Percentiles rank a stretch among this genome's conserved stretches.
These are phyloP conservation scores for Passalora sequoiae DNA, from an alignment of 2,329 filamentous ascomycete genomes.

Conservation along the genomic window DNA sequence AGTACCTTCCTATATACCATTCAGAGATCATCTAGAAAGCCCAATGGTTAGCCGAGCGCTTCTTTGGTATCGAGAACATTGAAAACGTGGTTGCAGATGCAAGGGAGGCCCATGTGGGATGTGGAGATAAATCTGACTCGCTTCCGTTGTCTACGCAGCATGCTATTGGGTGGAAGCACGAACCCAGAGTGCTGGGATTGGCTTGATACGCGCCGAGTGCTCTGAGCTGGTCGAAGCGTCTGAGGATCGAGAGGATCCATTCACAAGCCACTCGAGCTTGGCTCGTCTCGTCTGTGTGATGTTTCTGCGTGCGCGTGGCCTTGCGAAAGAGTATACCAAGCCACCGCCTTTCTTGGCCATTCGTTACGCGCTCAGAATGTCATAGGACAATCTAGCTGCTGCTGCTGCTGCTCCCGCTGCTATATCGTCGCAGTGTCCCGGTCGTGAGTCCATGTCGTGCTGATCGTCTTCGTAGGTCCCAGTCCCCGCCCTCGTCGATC, in stretches of 20 bases:
- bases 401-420: no score
- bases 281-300: slow-evolving; percentile 12
- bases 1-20: background rate
- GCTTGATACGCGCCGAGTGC: slow-evolving; percentile 2
- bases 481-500: slow-evolving; percentile 19
- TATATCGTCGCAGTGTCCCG: slow-evolving; percentile 15
- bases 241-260: slow-evolving; percentile 4
- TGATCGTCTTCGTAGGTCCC: slow-evolving; percentile 5
- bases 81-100: background rate
- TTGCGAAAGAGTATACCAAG: slow-evolving; percentile 5
- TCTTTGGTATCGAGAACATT: background rate
- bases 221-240: slow-evolving; percentile 1
- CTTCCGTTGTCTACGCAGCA: background rate
- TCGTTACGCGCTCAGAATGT: slow-evolving; percentile 23
- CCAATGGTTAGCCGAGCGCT: background rate
- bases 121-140: background rate
- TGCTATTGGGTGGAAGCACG: background rate
- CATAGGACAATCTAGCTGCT: slow-evolving; percentile 6
- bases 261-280: slow-evolving; percentile 7
- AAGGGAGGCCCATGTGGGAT: background rate
- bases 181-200: slow-evolving; percentile 1
- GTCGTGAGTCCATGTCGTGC: slow-evolving; percentile 16
- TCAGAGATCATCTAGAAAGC: no score
- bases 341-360: slow-evolving; percentile 21
- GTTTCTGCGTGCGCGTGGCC: slow-evolving; percentile 10